A percentile compares a stretch with the other conserved stretches of the same genome.
Conservation (phyloP, 2,329 filamentous ascomycete genomes). For the Stagonosporopsis tanaceti region DNA sequence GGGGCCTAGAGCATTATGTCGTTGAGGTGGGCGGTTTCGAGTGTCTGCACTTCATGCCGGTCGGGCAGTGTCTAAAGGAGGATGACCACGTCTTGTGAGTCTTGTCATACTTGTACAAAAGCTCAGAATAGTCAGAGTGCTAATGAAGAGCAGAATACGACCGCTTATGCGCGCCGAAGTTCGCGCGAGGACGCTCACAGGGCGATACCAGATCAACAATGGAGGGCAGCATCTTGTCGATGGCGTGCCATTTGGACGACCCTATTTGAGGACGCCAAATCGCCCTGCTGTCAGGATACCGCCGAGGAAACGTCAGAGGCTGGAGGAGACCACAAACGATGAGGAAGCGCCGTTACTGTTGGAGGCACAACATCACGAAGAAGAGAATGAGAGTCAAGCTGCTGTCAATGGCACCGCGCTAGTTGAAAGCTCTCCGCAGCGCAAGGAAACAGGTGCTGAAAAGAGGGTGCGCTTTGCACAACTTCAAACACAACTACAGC, state of each 20-base stretch:
- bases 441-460: neutral
- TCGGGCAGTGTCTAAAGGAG: slow-evolving; percentile 75
- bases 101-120: neutral
- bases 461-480: slow-evolving; percentile 39
- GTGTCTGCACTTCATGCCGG: slow-evolving; percentile 82
- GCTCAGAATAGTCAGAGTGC: neutral
- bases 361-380: slow-evolving; percentile 3
- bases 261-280: slow-evolving; percentile 66
- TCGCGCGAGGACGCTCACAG: slow-evolving; percentile 73
- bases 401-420: neutral
- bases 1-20: slow-evolving; percentile 89
- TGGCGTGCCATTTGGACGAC: slow-evolving; percentile 82
- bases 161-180: slow-evolving; percentile 79
- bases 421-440: neutral
- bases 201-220: slow-evolving; percentile 79
- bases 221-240: slow-evolving; percentile 86
- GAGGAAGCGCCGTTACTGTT: slow-evolving; percentile 11
- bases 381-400: neutral
- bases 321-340: slow-evolving; percentile 32
- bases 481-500: slow-evolving; percentile 15
- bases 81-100: slow-evolving; percentile 84
- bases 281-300: slow-evolving; percentile 76
- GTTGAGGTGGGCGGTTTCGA: slow-evolving; percentile 84
- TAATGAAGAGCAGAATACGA: slow-evolving; percentile 68
- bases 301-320: slow-evolving; percentile 70